Conservation (phyloP, 2,329 filamentous ascomycete genomes). For the Juglanconis juglandina region DNA sequence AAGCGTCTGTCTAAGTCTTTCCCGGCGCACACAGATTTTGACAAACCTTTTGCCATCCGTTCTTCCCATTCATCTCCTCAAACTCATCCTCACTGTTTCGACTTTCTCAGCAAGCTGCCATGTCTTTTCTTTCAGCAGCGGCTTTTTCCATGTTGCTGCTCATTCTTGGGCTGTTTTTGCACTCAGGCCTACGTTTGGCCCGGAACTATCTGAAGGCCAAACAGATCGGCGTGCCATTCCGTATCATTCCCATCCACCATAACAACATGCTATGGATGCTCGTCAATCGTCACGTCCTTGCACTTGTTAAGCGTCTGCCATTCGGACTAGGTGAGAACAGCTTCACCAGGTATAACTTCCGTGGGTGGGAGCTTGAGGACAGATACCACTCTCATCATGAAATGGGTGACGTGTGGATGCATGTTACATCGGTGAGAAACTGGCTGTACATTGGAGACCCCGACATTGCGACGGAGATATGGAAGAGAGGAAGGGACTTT, state of each 20-base stretch:
- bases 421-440: not conserved
- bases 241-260: conserved; percentile 29
- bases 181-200: too few species aligned
- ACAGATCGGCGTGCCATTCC: too few species aligned
- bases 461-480: not conserved
- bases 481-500: not conserved
- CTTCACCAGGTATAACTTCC: conserved; percentile 31
- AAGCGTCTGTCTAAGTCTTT: too few species aligned
- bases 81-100: too few species aligned
- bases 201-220: too few species aligned
- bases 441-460: conserved; percentile 4
- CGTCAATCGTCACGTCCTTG: conserved; percentile 24
- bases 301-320: conserved; percentile 22
- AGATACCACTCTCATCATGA: conserved; percentile 19
- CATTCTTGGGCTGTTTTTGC: too few species aligned
- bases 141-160: too few species aligned
- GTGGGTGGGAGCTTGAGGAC: conserved; percentile 27
- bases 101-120: too few species aligned
- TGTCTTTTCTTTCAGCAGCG: too few species aligned
- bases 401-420: conserved; percentile 23
- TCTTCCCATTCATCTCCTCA: too few species aligned
- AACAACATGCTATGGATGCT: conserved; percentile 30
- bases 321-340: conserved; percentile 24
- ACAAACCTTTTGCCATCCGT: too few species aligned
- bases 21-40: too few species aligned